Evolutionary conservation across 2,329 filamentous ascomycete species (phyloP).

Genomic region (Xylaria sp.): DNA sequence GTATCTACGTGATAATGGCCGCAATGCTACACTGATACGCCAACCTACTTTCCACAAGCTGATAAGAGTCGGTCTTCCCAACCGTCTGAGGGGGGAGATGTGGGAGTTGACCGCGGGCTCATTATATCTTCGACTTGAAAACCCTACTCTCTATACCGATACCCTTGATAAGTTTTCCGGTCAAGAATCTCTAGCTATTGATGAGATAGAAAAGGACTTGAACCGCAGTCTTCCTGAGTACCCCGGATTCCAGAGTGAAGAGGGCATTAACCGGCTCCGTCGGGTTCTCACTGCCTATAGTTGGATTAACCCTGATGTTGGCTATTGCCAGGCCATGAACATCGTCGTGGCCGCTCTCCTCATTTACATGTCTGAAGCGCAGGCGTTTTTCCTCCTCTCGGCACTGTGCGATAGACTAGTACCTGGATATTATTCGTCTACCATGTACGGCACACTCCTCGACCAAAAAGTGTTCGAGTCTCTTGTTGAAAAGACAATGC

Average conservation of each 20-base stretch:
- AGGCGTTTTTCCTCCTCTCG: slow-evolving; percentile 94
- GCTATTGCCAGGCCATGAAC: slow-evolving; percentile 99
- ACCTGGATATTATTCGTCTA: slow-evolving; percentile 96
- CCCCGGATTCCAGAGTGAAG: slow-evolving; percentile 93
- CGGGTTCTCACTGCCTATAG: slow-evolving; percentile 96
- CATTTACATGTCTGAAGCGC: slow-evolving; percentile 96
- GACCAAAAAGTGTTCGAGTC: slow-evolving; percentile 98
- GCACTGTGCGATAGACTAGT: slow-evolving; percentile 90
- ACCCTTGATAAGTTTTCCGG: slow-evolving; percentile 85
- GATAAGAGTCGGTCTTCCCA: slow-evolving; percentile 92
- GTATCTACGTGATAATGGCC: slow-evolving; percentile 92
- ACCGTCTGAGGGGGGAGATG: slow-evolving; percentile 88
- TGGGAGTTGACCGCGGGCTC: slow-evolving; percentile 97
- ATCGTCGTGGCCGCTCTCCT: slow-evolving; percentile 97
- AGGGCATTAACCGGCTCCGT: slow-evolving; percentile 87
- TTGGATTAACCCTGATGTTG: slow-evolving; percentile 94
- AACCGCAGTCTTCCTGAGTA: slow-evolving; percentile 97
- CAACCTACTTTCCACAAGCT: slow-evolving; percentile 98
- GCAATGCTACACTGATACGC: slow-evolving; percentile 88
- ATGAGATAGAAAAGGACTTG: slow-evolving; percentile 98
- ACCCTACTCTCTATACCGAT: slow-evolving; percentile 81
- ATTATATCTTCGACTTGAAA: slow-evolving; percentile 84
- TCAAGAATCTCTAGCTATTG: slow-evolving; percentile 89
- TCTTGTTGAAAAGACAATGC: slow-evolving; percentile 98
- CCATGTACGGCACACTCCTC: slow-evolving; percentile 97